Conservation (phyloP, 176 grass and related monocot genomes). For the Oryza punctata region DNA sequence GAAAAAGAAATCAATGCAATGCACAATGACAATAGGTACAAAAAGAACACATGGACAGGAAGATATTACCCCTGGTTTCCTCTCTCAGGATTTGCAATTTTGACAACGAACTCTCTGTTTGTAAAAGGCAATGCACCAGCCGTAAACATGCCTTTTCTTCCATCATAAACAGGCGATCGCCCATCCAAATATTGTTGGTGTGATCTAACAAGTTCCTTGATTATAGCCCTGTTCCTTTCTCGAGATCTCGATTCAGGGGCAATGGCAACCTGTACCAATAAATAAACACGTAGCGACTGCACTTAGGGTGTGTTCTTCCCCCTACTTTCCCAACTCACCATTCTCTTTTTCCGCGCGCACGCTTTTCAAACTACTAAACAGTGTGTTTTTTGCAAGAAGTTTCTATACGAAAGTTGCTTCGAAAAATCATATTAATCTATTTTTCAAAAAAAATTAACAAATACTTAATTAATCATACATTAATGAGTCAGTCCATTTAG, state of each 20-base stretch:
- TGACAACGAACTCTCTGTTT: constrained; percentile 47
- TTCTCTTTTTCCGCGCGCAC: too few relatives aligned
- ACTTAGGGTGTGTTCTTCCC: too few relatives aligned
- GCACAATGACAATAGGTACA: not conserved
- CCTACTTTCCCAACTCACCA: too few relatives aligned
- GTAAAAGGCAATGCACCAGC: constrained; percentile 58
- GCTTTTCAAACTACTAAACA: too few relatives aligned
- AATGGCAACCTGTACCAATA: constrained; percentile 45
- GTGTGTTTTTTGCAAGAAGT: too few relatives aligned
- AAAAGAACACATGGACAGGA: not conserved
- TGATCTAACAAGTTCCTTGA: constrained; percentile 44
- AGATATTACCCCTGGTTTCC: constrained; percentile 34
- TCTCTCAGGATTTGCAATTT: constrained; percentile 29
- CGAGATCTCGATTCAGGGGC: constrained; percentile 37
- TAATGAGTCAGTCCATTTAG: too few relatives aligned
- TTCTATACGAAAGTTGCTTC: too few relatives aligned
- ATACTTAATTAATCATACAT: too few relatives aligned
- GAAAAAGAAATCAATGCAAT: not conserved
- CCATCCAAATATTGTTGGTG: constrained; percentile 35
- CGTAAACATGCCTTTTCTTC: constrained; percentile 56
- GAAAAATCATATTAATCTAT: too few relatives aligned
- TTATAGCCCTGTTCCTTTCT: constrained; percentile 40
- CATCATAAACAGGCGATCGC: constrained; percentile 60
- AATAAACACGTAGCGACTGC: not conserved
- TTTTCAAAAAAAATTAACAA: too few relatives aligned